Percentiles rank a stretch among this genome's conserved stretches.
Evolutionary conservation across 345 rosid genomes (phyloP).

Genomic region (Citrus mangshanensis): DNA sequence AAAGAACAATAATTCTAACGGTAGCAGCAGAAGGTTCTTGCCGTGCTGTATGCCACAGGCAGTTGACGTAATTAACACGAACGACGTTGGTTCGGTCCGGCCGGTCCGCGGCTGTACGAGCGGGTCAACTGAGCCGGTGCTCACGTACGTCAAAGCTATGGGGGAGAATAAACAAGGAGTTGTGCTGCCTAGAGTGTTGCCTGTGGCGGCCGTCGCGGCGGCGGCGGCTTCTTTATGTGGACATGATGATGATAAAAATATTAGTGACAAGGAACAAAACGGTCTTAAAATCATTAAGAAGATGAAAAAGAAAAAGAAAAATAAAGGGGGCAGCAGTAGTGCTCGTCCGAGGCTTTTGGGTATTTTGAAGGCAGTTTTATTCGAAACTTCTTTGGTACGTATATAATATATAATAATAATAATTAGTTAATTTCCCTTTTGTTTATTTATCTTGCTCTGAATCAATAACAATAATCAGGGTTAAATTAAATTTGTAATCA

Average conservation of each 20-base stretch:
- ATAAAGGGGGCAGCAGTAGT: neutral
- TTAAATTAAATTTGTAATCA: no score
- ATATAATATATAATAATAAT: no score
- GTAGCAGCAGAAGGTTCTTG: neutral
- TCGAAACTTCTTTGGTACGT: constrained; percentile 40
- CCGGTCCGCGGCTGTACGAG: neutral
- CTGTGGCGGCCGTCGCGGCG: neutral
- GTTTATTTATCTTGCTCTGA: neutral
- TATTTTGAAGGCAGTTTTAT: constrained; percentile 31
- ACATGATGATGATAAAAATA: neutral
- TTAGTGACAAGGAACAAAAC: neutral
- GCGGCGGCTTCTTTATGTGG: neutral
- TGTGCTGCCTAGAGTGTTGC: neutral
- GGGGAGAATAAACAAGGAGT: neutral
- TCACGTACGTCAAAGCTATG: neutral
- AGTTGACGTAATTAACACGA: neutral
- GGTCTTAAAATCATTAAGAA: neutral
- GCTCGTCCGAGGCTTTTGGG: constrained; percentile 19
- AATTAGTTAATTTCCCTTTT: constrained; percentile 11
- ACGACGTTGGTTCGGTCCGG: neutral
- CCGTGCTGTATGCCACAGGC: constrained; percentile 16
- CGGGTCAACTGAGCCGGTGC: neutral
- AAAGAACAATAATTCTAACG: neutral
- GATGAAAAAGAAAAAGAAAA: constrained; percentile 7
- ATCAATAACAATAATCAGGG: no score